A percentile compares a stretch with the other conserved stretches of the same genome.
phyloP scores from a whole-genome alignment of 2,329 filamentous ascomycete species.

The Aspergillus sp. region DNA sequence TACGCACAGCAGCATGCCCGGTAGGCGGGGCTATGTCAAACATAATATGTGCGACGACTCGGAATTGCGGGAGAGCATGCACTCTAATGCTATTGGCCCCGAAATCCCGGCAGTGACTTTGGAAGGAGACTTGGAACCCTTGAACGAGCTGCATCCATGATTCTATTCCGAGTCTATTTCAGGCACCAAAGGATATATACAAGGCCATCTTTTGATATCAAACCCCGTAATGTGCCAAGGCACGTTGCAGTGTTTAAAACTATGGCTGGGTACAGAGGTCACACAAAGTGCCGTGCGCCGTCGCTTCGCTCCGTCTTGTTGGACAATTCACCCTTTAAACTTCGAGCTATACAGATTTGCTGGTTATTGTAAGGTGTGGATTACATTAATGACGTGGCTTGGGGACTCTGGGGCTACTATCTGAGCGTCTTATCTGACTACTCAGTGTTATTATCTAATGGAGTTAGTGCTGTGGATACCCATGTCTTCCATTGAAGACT shows the following conservation, averaged over 20 bases:
- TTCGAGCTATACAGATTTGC: not conserved
- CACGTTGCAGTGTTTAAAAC: not conserved
- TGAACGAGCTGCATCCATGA: not conserved
- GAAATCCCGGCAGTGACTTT: not conserved
- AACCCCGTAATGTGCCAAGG: not conserved
- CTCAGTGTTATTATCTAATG: not conserved
- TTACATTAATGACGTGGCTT: not conserved
- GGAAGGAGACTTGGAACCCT: not conserved
- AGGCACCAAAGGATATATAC: not conserved
- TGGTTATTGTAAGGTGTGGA: not conserved
- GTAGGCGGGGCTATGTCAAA: conserved; percentile 13
- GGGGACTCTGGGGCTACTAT: not conserved
- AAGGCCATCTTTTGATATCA: not conserved
- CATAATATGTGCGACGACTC: not conserved
- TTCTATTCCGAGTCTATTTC: not conserved
- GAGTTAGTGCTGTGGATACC: conserved; percentile 8
- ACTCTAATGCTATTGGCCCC: not conserved
- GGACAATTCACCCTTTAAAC: not conserved
- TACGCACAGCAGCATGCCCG: conserved; percentile 35
- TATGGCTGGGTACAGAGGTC: not conserved
- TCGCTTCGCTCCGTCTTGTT: not conserved
- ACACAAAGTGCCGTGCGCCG: not conserved
- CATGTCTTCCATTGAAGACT: not conserved
- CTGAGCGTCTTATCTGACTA: not conserved
- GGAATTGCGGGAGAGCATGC: not conserved